These are phyloP conservation scores for Canavalia gladiata DNA, from an alignment of 306 rosid species.

Conservation along the genomic window DNA sequence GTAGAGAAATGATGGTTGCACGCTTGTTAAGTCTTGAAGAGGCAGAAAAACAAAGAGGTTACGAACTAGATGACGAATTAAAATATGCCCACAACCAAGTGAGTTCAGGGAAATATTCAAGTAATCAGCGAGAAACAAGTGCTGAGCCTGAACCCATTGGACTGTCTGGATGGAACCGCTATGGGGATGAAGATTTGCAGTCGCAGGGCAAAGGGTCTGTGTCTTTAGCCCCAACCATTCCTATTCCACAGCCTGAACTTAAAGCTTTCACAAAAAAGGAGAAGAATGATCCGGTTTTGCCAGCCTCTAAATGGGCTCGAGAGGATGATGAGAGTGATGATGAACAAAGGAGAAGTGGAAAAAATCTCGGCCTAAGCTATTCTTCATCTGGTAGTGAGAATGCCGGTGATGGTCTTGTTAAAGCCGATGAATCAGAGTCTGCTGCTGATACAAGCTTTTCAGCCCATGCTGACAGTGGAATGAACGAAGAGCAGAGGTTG, in stretches of 20 bases:
- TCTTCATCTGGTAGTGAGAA: slow-evolving; percentile 99
- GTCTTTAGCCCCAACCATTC: slow-evolving; percentile 66
- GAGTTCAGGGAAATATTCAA: slow-evolving; percentile 74
- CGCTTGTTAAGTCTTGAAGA: slow-evolving; percentile 95
- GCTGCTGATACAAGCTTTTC: slow-evolving; percentile 70
- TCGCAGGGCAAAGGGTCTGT: slow-evolving; percentile 63
- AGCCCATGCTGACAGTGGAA: slow-evolving; percentile 74
- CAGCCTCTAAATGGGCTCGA: slow-evolving; percentile 97
- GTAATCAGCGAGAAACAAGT: slow-evolving; percentile 65
- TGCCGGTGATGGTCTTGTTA: slow-evolving; percentile 71
- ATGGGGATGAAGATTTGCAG: slow-evolving; percentile 64
- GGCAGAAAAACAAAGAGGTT: slow-evolving; percentile 92
- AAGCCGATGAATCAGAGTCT: slow-evolving; percentile 78
- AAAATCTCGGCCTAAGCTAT: slow-evolving; percentile 86
- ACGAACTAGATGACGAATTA: slow-evolving; percentile 86
- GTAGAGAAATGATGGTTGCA: slow-evolving; percentile 97
- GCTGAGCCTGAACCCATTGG: slow-evolving; percentile 73
- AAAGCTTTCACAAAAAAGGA: slow-evolving; percentile 78
- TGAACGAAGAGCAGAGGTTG: slow-evolving; percentile 96
- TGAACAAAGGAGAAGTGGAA: slow-evolving; percentile 71
- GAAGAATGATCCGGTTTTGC: slow-evolving; percentile 84
- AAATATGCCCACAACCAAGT: slow-evolving; percentile 75
- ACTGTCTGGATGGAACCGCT: slow-evolving; percentile 76
- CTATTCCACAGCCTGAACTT: slow-evolving; percentile 80
- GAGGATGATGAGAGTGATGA: slow-evolving; percentile 98